Conservation (phyloP, 2,329 filamentous ascomycete species). For the Sporothrix protearum region DNA sequence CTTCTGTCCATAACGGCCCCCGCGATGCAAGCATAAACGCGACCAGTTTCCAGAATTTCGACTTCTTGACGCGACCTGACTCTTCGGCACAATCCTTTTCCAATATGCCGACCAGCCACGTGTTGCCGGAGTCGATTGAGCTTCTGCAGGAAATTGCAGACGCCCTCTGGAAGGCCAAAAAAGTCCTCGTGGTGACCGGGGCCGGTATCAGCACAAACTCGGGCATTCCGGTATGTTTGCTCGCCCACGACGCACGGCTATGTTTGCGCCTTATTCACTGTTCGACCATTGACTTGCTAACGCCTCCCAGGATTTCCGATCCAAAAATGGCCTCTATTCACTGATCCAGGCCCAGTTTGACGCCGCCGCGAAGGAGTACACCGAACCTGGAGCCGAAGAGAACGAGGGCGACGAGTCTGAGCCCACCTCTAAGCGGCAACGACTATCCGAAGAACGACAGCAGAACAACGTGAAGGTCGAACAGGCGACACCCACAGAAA, state of each 20-base stretch:
- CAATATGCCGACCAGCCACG: slow-evolving; percentile 58
- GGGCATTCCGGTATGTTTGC: slow-evolving; percentile 61
- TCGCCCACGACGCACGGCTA: not conserved
- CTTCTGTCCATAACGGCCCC: not conserved
- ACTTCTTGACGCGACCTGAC: not conserved
- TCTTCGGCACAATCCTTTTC: not conserved
- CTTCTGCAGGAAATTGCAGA: slow-evolving; percentile 64
- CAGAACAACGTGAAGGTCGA: not conserved
- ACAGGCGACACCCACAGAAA: not conserved
- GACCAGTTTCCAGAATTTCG: not conserved
- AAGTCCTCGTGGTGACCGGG: slow-evolving; percentile 68
- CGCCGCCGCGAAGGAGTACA: slow-evolving; percentile 42
- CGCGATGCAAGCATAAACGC: slow-evolving; percentile 8
- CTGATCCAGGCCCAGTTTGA: slow-evolving; percentile 67
- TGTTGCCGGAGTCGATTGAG: slow-evolving; percentile 49
- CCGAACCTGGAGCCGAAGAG: not conserved
- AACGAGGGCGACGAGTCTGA: not conserved
- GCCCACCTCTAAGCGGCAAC: slow-evolving; percentile 37
- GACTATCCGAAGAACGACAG: slow-evolving; percentile 29
- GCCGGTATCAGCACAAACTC: slow-evolving; percentile 74
- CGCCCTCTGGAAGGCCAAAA: slow-evolving; percentile 59
- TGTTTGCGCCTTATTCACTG: not conserved
- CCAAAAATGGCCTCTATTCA: slow-evolving; percentile 68
- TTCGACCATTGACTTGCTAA: not conserved
- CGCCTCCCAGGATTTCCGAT: slow-evolving; percentile 62